Evolutionary conservation across 805 yeast species (phyloP), one percentile per base, ranked within the genome.

Genomic region (Metschnikowia lunata): DNA sequence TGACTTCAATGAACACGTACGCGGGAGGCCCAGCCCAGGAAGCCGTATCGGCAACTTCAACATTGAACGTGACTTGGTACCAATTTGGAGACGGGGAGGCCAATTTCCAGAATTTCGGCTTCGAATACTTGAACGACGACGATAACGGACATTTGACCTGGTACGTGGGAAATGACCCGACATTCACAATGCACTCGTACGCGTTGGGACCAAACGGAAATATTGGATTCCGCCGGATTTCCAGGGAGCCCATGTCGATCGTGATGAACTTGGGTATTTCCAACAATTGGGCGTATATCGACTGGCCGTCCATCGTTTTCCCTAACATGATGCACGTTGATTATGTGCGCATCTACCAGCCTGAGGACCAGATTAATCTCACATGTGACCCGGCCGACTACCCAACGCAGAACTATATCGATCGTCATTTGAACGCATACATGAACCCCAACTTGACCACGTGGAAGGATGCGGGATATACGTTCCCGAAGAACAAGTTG

Each of bases 241-340:
- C 93, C 18, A 83, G 85, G 61, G 99, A 91, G 61, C 98, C 98
- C 51, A 89, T 91, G 97, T 76, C 95, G 2, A 76, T 91, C 48
- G 67, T 91, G 52, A 59, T 91, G 73, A 91, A 91, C 63, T 67
- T 91, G 67, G 99, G 96, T 73, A 69, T 91, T 42, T 90, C 97
- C 12, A 85, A 83, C 57, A 85, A 81, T 48, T 91, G 98, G 98
- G 87, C 93, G 7, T 88, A 86, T 63, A 91, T 91, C 49, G 91
- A 89, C 67, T 91, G 97, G 97, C 79, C 81, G 36, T 71, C 81
- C 5, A 70, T 89, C 47, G 66, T 67, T 37, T 91, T 91, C 78
- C 99, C 99, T 2, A 78, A 77, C 11, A 74, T 78, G 1, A 72
- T 90, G 82, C 71, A 79, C 45, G 68, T 91, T 36, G 97, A 91